phyloP scores from a whole-genome alignment of 106 monocot genomes.

The Vanilla planifolia region DNA sequence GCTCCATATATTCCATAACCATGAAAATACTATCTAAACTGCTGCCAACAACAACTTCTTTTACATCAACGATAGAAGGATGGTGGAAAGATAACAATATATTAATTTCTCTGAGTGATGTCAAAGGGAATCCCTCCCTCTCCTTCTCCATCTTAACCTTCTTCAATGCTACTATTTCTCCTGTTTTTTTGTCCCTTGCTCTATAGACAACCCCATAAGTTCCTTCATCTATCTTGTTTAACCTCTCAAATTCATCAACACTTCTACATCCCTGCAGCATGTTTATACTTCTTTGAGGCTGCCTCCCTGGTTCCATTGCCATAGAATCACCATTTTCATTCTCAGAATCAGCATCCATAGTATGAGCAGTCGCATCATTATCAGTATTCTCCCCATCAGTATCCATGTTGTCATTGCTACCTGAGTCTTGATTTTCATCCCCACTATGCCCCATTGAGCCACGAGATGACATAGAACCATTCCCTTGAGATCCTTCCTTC shows the following conservation, averaged over 20 bases:
- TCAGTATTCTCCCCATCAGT: slow-evolving; percentile 18
- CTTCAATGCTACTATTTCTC: slow-evolving; percentile 79
- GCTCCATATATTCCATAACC: slow-evolving; percentile 98
- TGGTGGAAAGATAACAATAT: slow-evolving; percentile 77
- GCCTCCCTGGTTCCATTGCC: slow-evolving; percentile 19
- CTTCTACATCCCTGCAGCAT: slow-evolving; percentile 84
- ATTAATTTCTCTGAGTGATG: slow-evolving; percentile 81
- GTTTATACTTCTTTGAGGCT: slow-evolving; percentile 54
- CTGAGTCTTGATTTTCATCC: slow-evolving; percentile 13
- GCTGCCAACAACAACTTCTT: slow-evolving; percentile 82
- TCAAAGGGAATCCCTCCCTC: slow-evolving; percentile 88
- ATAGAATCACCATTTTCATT: slow-evolving; percentile 8
- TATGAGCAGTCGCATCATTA: not conserved
- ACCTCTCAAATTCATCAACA: slow-evolving; percentile 83
- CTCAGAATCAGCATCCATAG: slow-evolving; percentile 29
- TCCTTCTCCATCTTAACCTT: slow-evolving; percentile 96
- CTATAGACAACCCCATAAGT: slow-evolving; percentile 93
- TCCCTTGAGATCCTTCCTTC: slow-evolving; percentile 40
- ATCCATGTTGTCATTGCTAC: slow-evolving; percentile 31
- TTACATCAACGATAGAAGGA: slow-evolving; percentile 86
- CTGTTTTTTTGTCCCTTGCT: slow-evolving; percentile 73
- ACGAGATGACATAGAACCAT: slow-evolving; percentile 32
- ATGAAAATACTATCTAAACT: slow-evolving; percentile 74
- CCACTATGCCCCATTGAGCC: slow-evolving; percentile 14
- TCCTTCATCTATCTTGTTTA: slow-evolving; percentile 86